A percentile compares a stretch with the other conserved stretches of the same genome.
Conservation (phyloP, 2,329 filamentous ascomycete genomes). For the Diaporthe nobilis region DNA sequence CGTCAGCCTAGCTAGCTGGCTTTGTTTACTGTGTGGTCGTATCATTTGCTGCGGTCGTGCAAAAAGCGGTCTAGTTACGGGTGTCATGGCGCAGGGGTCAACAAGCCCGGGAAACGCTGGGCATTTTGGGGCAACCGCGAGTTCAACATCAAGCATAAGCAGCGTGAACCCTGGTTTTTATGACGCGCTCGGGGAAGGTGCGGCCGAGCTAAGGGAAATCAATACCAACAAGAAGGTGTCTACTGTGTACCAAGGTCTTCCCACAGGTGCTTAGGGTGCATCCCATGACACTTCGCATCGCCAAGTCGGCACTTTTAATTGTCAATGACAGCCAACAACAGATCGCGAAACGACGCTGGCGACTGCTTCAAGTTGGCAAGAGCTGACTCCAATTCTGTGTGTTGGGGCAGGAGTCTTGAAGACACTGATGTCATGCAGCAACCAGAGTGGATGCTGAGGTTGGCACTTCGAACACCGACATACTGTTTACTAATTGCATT, state of each 20-base stretch:
- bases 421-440: not conserved
- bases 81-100: slow-evolving; percentile 14
- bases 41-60: not conserved
- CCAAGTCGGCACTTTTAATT: not conserved
- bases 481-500: not conserved
- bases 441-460: not conserved
- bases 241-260: not conserved
- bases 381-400: not conserved
- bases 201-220: not conserved
- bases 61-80: slow-evolving; percentile 26
- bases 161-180: slow-evolving; percentile 12
- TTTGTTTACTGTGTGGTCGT: not conserved
- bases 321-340: not conserved
- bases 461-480: not conserved
- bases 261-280: too few relatives aligned
- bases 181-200: slow-evolving; percentile 12
- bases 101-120: not conserved
- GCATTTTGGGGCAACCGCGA: not conserved
- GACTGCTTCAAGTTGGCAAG: not conserved
- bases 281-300: not conserved
- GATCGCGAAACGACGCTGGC: not conserved
- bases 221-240: too few relatives aligned
- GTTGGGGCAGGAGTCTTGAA: not conserved
- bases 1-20: not conserved
- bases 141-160: not conserved